Evolutionary conservation across 768 basidiomycete species (phyloP), one percentile per base, ranked within the genome.

Genomic region (Boletus tomentosulus): DNA sequence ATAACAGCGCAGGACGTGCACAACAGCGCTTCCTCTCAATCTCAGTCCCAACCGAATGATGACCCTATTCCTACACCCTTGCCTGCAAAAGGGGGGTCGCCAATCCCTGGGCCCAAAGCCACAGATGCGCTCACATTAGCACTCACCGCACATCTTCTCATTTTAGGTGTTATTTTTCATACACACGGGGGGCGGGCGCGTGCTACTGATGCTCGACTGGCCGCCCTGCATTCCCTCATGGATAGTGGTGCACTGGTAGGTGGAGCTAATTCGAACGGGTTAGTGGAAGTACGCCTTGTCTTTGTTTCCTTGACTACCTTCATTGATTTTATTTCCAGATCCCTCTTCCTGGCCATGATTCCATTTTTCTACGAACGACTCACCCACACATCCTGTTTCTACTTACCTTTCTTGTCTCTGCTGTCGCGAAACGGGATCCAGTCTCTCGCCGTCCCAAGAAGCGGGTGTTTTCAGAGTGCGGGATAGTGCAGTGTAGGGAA

Each of bases 391-490:
- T 85, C 2, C 60, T 90, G 0, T 85, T 82, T 57, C 66, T 80
- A 12, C 74, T 90, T 5, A 83, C 81, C 0, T 90, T 85, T 64
- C 78, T 90, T 5, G 71, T 89, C 38, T 86, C 82, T 58, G 78
- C 79, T 5, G 72, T 80, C 1, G 79, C 85, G 0, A 88, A 89
- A 60, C 80, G 86, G 13, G 88, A 92, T 61, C 78, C 84, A 0
- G 80, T 86, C 0, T 90, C 88, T 38, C 76, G 86, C 25, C 85
- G 81, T 50, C 89, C 89, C 4, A 87, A 85, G 71, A 77, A 85
- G 54, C 83, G 80, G 45, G 71, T 87, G 0, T 92, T 89, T 69
- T 83, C 86, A 0, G 66, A 67, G 6, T 87, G 87, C 56, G 89
- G 87, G 0, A 47, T 87, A 7, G 65, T 50, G 28, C 72, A 22